Conservation (phyloP, 2,329 filamentous ascomycete species). For the Verticillium longisporum region DNA sequence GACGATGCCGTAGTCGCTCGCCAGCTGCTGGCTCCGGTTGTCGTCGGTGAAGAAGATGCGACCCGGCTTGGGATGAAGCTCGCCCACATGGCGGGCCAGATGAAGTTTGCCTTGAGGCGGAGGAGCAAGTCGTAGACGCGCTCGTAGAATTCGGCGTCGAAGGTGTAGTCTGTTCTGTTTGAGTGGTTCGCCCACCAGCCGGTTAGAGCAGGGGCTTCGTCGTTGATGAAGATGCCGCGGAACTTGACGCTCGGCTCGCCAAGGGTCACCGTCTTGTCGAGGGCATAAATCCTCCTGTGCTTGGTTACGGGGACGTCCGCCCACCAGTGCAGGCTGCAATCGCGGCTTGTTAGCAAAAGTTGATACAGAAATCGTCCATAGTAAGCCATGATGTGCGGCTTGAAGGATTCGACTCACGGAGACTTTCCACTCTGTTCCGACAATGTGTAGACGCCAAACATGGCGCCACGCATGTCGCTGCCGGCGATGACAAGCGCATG, state of each 20-base stretch:
- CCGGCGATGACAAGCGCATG: conserved; percentile 49
- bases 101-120: conserved; percentile 59
- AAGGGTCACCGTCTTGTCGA: conserved; percentile 22
- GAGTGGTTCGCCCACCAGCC: conserved; percentile 6
- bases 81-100: conserved; percentile 51
- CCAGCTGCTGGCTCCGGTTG: conserved; percentile 54
- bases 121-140: conserved; percentile 63
- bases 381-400: too few species aligned
- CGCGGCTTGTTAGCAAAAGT: neutral
- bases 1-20: conserved; percentile 62
- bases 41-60: conserved; percentile 65
- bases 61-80: conserved; percentile 42
- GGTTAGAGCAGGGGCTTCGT: conserved; percentile 27
- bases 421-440: conserved; percentile 57
- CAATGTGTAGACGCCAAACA: conserved; percentile 53
- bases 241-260: conserved; percentile 51
- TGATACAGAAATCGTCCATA: too few species aligned
- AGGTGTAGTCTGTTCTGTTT: conserved; percentile 3
- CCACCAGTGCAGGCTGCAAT: conserved; percentile 47
- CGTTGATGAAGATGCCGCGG: conserved; percentile 56
- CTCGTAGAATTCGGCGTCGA: conserved; percentile 52
- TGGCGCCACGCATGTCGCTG: conserved; percentile 52
- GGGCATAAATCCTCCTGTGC: conserved; percentile 40
- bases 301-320: conserved; percentile 46
- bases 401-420: conserved; percentile 21